Conservation (phyloP, 2,329 filamentous ascomycete genomes). For the Ophiostoma triangulosporum region DNA sequence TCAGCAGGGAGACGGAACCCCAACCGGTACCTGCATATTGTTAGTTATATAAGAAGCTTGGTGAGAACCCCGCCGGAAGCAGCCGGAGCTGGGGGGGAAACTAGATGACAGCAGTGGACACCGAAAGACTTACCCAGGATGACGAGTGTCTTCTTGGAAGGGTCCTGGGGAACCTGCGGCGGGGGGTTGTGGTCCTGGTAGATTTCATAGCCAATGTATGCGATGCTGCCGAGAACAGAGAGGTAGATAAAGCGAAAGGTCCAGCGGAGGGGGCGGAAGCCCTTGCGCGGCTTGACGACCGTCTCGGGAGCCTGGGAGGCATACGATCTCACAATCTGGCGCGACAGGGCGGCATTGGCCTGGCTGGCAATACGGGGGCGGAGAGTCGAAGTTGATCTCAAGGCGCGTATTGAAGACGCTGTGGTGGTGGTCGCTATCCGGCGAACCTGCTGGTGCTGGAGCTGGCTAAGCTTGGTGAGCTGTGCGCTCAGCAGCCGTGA, state of each 20-base stretch:
- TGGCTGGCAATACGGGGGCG: not conserved
- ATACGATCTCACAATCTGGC: constrained; percentile 18
- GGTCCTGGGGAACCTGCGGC: constrained; percentile 67
- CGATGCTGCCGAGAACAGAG: constrained; percentile 53
- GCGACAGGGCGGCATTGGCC: constrained; percentile 8
- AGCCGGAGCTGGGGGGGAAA: not conserved
- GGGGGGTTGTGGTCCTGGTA: constrained; percentile 70
- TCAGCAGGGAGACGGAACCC: constrained; percentile 88
- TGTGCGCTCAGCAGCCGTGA: constrained; percentile 14
- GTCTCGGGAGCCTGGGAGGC: constrained; percentile 19
- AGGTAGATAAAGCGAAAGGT: constrained; percentile 74
- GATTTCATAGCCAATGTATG: constrained; percentile 65
- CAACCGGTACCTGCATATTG: constrained; percentile 73
- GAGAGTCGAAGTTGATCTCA: constrained; percentile 16
- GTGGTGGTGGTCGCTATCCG: constrained; percentile 17
- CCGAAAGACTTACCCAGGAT: constrained; percentile 62
- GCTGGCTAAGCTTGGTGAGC: constrained; percentile 12
- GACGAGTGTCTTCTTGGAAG: constrained; percentile 91
- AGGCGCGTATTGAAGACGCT: constrained; percentile 7
- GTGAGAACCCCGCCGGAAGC: not conserved
- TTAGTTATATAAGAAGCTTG: constrained; percentile 7
- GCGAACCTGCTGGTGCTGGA: constrained; percentile 11
- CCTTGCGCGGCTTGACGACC: constrained; percentile 30
- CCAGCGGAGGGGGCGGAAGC: constrained; percentile 60
- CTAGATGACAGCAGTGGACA: not conserved